Evolutionary conservation across 2,329 filamentous ascomycete species (phyloP).

Genomic region (Fusarium fujikuroi): DNA sequence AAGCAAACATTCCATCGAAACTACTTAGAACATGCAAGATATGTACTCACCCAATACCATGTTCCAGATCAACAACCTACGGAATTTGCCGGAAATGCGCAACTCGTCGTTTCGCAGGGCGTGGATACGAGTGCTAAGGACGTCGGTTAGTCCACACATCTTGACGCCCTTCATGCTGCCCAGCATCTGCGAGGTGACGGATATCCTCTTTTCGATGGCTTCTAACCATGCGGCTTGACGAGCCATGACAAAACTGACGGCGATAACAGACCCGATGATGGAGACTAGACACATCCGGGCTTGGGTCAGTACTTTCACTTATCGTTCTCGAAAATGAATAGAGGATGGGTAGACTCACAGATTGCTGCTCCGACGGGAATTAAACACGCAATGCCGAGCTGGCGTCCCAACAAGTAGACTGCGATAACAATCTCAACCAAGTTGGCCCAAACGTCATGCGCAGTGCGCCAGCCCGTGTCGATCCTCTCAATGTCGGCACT

Average conservation of each 20-base stretch:
- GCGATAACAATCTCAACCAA: constrained; percentile 56
- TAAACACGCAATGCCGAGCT: constrained; percentile 40
- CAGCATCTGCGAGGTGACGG: constrained; percentile 44
- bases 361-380: constrained; percentile 32
- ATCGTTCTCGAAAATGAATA: no score
- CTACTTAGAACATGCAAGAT: no score
- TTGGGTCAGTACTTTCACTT: rapidly evolving
- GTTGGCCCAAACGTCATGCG: constrained; percentile 56
- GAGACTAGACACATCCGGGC: constrained; percentile 10
- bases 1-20: neutral
- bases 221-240: constrained; percentile 43
- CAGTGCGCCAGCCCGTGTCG: constrained; percentile 46
- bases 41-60: constrained; percentile 25
- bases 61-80: constrained; percentile 31
- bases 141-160: constrained; percentile 45
- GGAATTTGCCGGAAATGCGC: constrained; percentile 24
- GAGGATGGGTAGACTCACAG: neutral
- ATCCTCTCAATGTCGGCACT: constrained; percentile 57
- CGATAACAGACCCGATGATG: constrained; percentile 39
- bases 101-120: constrained; percentile 16
- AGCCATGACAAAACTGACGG: constrained; percentile 42
- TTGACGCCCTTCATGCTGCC: constrained; percentile 48
- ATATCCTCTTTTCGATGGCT: constrained; percentile 45
- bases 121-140: constrained; percentile 27
- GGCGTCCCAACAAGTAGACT: constrained; percentile 57